Evolutionary conservation across 2,329 filamentous ascomycete species (phyloP), one percentile per base, ranked within the genome.

Genomic region (Talaromyces islandicus): DNA sequence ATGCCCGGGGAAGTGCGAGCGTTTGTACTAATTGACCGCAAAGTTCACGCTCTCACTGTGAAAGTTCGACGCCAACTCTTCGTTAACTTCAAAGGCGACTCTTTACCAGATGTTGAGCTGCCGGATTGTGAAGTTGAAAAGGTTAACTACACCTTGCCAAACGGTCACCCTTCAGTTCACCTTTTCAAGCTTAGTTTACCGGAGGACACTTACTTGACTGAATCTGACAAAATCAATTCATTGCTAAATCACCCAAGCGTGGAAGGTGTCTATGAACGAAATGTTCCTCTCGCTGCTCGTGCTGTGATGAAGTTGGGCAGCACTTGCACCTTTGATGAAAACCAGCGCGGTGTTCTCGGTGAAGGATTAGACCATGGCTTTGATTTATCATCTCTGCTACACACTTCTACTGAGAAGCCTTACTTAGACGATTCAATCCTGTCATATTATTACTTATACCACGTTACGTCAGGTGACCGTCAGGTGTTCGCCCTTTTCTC

Each of bases 401-500:
- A 87, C 54, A 80, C 86, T 19, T 84, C 87, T 0, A 75, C 82
- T 0, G 89, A 91, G 69, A 80, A 83, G 53, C 83, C 88, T 0
- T 99, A 99, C 69, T 85, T 99, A 2, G 84, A 88, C 19, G 83
- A 88, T 2, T 85, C 88, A 0, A 81, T 85, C 0, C 81, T 97
- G 71, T 88, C 87, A 21, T 99, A 96, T 71, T 82, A 97, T 58
- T 97, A 94, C 70, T 80, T 99, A 29, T 97, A 96, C 60, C 94
- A 99, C 74, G 89, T 99, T 69, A 88, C 88, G 51, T 88, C 92
- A 12, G 92, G 92, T 3, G 93, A 99, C 60, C 85, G 91, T 38
- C 92, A 99, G 69, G 88, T 99, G 56, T 97, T 97, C 72, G 92
- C 91, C 0, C 74, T 99, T 5, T 96, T 99, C 74, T 97, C 93